Evolutionary conservation across 164 flowering plant species (phyloP).

Genomic region (Magnolia sinica): DNA sequence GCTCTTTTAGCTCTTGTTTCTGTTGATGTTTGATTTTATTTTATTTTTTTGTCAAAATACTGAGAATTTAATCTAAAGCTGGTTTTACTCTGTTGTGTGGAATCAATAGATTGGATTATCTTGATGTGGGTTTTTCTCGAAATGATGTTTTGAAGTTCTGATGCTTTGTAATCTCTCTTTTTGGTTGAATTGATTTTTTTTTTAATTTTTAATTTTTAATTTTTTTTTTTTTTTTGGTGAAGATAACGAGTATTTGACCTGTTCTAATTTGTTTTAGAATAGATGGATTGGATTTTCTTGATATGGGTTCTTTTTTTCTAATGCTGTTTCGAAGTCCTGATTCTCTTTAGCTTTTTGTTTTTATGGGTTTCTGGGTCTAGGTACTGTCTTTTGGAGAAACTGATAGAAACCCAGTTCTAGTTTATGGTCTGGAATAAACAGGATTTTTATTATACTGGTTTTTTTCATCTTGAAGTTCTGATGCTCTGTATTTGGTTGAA

Average conservation of each 20-base stretch:
- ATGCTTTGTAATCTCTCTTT: too few species aligned
- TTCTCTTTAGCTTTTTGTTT: too few species aligned
- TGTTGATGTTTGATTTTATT: background rate
- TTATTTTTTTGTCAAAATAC: background rate
- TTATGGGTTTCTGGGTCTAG: background rate
- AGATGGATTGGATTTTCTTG: background rate
- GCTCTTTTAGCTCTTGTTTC: background rate
- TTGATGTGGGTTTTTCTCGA: too few species aligned
- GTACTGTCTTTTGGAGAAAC: background rate
- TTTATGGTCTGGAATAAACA: background rate
- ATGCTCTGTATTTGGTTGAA: background rate
- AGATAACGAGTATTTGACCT: background rate
- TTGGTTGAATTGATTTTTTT: too few species aligned
- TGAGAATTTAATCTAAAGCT: background rate
- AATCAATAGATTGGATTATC: background rate
- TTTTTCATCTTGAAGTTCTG: constrained; percentile 4
- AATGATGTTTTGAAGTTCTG: too few species aligned
- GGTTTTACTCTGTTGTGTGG: background rate
- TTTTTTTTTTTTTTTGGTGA: background rate
- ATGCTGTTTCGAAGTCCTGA: background rate
- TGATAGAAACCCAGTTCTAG: background rate
- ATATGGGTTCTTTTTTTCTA: background rate
- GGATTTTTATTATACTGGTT: background rate
- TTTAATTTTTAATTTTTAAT: too few species aligned
- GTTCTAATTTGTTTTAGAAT: background rate